Base-by-base conservation (phyloP, 805 yeast genomes). In the Kuraishia ogatae region DNA sequence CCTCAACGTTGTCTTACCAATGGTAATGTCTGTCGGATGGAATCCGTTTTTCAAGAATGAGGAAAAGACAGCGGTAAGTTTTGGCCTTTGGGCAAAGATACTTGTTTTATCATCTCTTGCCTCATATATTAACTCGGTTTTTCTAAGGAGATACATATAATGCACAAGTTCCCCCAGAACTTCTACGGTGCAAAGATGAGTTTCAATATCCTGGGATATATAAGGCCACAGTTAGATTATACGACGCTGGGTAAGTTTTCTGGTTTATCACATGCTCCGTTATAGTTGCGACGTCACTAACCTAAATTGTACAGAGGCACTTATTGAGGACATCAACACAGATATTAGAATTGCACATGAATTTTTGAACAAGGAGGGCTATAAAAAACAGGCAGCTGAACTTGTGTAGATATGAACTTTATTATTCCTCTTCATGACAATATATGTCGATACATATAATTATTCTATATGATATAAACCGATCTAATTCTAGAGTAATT, bases 21-120 rank as follows among this genome's bases (percentile, higher is more conserved):
- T 91, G 85, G 99, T 94, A 8, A 86, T 93, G 89, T 89, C 97
- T 8, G 78, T 94, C 20, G 99, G 99, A 1, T 89, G 91, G 88
- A 94, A 94, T 66, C 98, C 99, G 46, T 93, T 85, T 66, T 94
- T 83, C 71, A 80, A 84, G 24, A 92, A 94, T 69, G 76, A 81
- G 52, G 79, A 80, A 61, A 89, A 89, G 70, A 84, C 96, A 0
- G 96, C 94, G 2, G 79, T 51, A 46, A 29, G 58, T 50, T 11
- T 35, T n/a, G n/a, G n/a, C n/a, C n/a, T n/a, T n/a, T n/a, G n/a
- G n/a, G 35, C 35, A 7, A 28, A 7, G 35, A 11, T 13, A 35
- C 43, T 35, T 35, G 15, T 8, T 15, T n/a, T 35, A 4, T 17
- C 43, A 11, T 35, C 43, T 11, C n/a, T 17, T 15, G 17, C 13